Evolutionary conservation across 495 filamentous ascomycete species (phyloP).

Genomic region (Penicillium angulare): DNA sequence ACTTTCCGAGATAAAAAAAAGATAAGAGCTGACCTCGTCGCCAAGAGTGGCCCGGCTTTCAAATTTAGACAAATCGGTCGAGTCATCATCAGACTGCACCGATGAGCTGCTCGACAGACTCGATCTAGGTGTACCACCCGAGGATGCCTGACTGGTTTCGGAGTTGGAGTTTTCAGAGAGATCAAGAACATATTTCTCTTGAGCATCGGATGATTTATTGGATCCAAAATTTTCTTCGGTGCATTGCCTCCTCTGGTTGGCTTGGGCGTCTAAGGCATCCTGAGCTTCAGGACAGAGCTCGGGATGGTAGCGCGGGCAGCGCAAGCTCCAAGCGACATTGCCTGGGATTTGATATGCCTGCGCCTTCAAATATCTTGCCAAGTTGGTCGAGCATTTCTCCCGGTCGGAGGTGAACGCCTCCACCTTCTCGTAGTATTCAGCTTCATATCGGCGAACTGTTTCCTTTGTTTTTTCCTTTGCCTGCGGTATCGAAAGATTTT

Average conservation of each 20-base stretch:
- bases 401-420: constrained; percentile 7
- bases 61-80: background rate
- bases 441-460: constrained; percentile 14
- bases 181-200: too few species aligned
- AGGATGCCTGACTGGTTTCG: background rate
- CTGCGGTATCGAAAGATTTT: constrained; percentile 10
- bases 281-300: constrained; percentile 11
- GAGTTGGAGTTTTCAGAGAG: background rate
- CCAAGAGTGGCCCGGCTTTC: background rate
- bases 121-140: background rate
- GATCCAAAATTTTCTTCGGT: too few species aligned
- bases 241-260: too few species aligned
- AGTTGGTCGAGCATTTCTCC: constrained; percentile 4
- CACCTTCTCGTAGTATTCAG: constrained; percentile 10
- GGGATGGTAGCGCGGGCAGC: constrained; percentile 24
- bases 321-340: constrained; percentile 24
- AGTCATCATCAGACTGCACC: background rate
- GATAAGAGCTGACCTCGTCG: background rate
- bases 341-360: constrained; percentile 20
- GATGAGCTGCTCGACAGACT: background rate
- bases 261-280: too few species aligned
- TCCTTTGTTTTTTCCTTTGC: constrained; percentile 15
- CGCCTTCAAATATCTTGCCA: constrained; percentile 13
- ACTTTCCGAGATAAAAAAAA: background rate
- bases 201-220: too few species aligned